These are phyloP conservation scores for Schoenoplectus tabernaemontani DNA, from an alignment of 202 grass and related monocot species.

Conservation along the genomic window DNA sequence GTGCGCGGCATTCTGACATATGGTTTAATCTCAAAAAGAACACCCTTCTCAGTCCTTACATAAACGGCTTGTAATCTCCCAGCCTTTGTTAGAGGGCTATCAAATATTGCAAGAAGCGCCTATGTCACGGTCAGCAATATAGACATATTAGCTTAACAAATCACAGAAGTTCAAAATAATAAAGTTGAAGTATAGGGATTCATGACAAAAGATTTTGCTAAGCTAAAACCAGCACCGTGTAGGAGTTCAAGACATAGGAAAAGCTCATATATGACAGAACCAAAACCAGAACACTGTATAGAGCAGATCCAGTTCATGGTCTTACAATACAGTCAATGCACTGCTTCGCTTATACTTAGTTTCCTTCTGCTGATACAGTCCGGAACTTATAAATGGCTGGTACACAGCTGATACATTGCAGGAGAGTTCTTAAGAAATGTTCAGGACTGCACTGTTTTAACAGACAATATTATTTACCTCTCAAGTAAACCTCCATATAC, in stretches of 20 bases:
- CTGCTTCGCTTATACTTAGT: not conserved
- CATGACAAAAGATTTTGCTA: not conserved
- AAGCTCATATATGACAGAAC: not conserved
- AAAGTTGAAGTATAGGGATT: not conserved
- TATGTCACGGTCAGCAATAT: constrained; percentile 27
- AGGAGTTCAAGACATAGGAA: no score
- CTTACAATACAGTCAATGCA: not conserved
- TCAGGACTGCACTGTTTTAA: not conserved
- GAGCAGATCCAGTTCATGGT: not conserved
- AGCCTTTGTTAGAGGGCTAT: constrained; percentile 90
- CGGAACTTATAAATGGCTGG: not conserved
- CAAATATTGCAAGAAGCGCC: constrained; percentile 95
- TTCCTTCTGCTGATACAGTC: not conserved
- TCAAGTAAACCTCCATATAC: not conserved
- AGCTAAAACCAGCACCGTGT: no score
- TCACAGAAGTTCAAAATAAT: not conserved
- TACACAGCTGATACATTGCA: not conserved
- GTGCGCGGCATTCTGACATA: constrained; percentile 81
- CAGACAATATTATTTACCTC: not conserved
- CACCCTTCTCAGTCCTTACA: constrained; percentile 85
- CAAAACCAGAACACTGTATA: not conserved
- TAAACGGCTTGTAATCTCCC: constrained; percentile 90
- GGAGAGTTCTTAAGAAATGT: not conserved
- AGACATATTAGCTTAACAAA: not conserved
- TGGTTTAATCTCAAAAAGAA: constrained; percentile 96